Conservation (phyloP, 176 grass and related monocot genomes). For the Oryza meyeriana region DNA sequence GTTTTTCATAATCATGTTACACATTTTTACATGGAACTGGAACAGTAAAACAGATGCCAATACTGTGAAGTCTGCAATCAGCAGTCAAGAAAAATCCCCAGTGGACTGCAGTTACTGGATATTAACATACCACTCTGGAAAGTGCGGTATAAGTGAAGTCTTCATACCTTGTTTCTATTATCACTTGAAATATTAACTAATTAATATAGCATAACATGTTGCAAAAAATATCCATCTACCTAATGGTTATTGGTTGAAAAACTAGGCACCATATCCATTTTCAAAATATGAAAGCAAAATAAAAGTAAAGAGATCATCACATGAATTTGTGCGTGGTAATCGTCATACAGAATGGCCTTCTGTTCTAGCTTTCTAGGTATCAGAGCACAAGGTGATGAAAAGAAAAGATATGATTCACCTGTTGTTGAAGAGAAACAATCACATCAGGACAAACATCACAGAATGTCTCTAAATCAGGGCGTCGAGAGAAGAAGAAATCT, state of each 20-base stretch:
- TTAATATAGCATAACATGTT: neutral
- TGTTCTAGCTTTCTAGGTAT: slow-evolving; percentile 28
- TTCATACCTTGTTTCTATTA: neutral
- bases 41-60: slow-evolving; percentile 3
- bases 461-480: slow-evolving; percentile 57
- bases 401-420: slow-evolving; percentile 50
- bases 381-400: slow-evolving; percentile 7
- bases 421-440: slow-evolving; percentile 79
- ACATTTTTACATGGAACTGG: neutral
- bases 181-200: neutral
- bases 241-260: neutral
- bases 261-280: neutral
- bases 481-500: slow-evolving; percentile 65
- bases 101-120: neutral
- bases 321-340: neutral
- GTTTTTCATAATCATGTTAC: neutral
- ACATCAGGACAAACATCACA: slow-evolving; percentile 74
- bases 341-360: neutral
- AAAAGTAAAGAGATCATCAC: neutral
- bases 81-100: neutral
- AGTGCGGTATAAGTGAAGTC: neutral
- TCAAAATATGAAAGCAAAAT: neutral
- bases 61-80: neutral
- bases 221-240: neutral
- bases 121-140: neutral